Evolutionary conservation across 768 basidiomycete species (phyloP), one percentile per base, ranked within the genome.

Genomic region (Inosperma sp.): DNA sequence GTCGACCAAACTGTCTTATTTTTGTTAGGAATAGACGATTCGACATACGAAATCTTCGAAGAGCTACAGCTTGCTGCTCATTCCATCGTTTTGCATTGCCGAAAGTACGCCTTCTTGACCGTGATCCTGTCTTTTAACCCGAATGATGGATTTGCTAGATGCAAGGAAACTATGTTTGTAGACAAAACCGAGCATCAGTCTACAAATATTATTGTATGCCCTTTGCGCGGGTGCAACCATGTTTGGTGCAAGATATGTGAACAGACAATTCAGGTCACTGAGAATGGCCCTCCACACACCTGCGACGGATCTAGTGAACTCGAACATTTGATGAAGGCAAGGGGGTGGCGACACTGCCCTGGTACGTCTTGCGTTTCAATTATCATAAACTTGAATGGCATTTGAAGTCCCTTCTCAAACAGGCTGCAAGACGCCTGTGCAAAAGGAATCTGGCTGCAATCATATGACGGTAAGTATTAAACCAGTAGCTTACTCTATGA

Each of bases 171-270:
- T 1, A 61, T 73, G 10, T 75, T 73, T 48, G 77, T 84, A 4
- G 82, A 81, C 55, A 72, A 73, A 33, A 49, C 62, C 17, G 80
- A 83, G 49, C 71, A 76, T 53, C 62, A 68, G 13, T 65, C 68
- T 0, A 61, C 56, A 9, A 57, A 65, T 22, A 68, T 70, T 17
- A 65, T 84, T 22, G 57, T 61, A 6, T 84, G 83, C 50, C 83
- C 82, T 3, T 60, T 78, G 21, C 68, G 59, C 0, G 62, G 65
- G 5, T 84, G 83, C 49, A 56, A 65, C 2, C 62, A 79, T 56
- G 60, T 70, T 1, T 84, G 82, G 83, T 85, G 83, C 65, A 84
- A 80, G 64, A 59, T 62, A n/a, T 84, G 83, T 62, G 75, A 76
- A 27, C 73, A 75, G 43, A 48, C 62, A 23, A 65, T 75, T 47